These are phyloP conservation scores for Aspergillus versicolor DNA, from an alignment of 2,329 filamentous ascomycete species.

Conservation along the genomic window DNA sequence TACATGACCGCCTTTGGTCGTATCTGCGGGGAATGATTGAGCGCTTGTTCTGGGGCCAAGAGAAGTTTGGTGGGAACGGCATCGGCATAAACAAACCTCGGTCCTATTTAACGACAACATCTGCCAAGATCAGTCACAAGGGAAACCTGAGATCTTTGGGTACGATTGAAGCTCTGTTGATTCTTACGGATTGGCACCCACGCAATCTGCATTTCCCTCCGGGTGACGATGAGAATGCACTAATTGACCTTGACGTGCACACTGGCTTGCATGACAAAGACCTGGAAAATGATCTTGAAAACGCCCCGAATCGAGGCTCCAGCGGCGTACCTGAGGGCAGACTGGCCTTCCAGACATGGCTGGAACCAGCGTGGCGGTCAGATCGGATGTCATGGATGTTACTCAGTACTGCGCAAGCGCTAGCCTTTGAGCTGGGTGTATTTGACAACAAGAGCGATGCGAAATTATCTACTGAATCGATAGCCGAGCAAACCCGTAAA, in stretches of 20 bases:
- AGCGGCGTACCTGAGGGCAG: conserved; percentile 71
- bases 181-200: conserved; percentile 96
- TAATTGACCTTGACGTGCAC: conserved; percentile 70
- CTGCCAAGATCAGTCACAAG: conserved; percentile 55
- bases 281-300: conserved; percentile 40
- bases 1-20: conserved; percentile 93
- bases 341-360: conserved; percentile 83
- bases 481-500: conserved; percentile 68
- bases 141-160: conserved; percentile 85
- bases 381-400: conserved; percentile 99
- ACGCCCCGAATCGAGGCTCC: conserved; percentile 45
- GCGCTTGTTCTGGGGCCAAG: conserved; percentile 90
- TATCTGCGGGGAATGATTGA: conserved; percentile 95
- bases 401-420: conserved; percentile 81
- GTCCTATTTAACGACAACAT: conserved; percentile 60
- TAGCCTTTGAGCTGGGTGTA: conserved; percentile 91
- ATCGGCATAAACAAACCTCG: conserved; percentile 63
- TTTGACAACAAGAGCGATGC: conserved; percentile 85
- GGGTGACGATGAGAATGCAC: conserved; percentile 63
- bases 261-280: conserved; percentile 51
- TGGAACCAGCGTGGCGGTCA: conserved; percentile 91
- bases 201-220: conserved; percentile 89
- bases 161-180: conserved; percentile 89
- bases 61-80: conserved; percentile 81
- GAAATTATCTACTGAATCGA: conserved; percentile 53